Conservation (phyloP, 345 rosid genomes). For the Melastoma malabathricum region DNA sequence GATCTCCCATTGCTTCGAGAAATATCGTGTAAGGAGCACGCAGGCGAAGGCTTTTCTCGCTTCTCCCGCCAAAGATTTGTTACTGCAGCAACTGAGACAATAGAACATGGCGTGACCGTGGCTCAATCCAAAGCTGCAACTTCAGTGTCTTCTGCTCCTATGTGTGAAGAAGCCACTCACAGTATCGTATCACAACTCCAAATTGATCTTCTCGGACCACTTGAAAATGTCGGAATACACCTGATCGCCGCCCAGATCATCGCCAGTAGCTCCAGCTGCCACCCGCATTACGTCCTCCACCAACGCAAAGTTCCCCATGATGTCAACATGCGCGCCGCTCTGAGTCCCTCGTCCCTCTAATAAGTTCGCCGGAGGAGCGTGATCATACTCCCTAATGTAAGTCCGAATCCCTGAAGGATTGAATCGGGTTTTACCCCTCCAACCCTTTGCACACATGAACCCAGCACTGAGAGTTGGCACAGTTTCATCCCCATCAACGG, state of each 20-base stretch:
- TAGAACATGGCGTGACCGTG: too few species aligned
- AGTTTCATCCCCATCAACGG: slow-evolving; percentile 83
- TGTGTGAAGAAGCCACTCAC: neutral
- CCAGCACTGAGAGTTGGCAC: slow-evolving; percentile 88
- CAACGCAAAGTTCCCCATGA: slow-evolving; percentile 93
- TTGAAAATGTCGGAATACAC: slow-evolving; percentile 67
- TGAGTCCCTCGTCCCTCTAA: slow-evolving; percentile 88
- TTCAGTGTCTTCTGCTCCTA: neutral
- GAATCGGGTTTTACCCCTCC: slow-evolving; percentile 91
- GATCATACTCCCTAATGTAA: slow-evolving; percentile 62
- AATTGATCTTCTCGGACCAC: slow-evolving; percentile 71
- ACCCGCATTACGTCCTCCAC: slow-evolving; percentile 78
- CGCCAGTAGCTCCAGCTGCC: slow-evolving; percentile 78
- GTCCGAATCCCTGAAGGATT: slow-evolving; percentile 80
- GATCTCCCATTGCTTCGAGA: too few species aligned
- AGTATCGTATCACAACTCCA: slow-evolving; percentile 25
- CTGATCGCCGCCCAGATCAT: slow-evolving; percentile 70
- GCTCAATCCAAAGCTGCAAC: neutral
- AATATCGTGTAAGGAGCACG: too few species aligned
- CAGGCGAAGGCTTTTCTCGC: too few species aligned
- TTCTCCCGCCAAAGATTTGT: too few species aligned
- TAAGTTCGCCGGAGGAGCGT: slow-evolving; percentile 75
- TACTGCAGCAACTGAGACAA: too few species aligned
- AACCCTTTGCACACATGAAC: slow-evolving; percentile 87
- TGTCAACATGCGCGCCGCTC: slow-evolving; percentile 87